phyloP scores from a whole-genome alignment of 164 flowering plant species.

The Chimonanthus salicifolius region DNA sequence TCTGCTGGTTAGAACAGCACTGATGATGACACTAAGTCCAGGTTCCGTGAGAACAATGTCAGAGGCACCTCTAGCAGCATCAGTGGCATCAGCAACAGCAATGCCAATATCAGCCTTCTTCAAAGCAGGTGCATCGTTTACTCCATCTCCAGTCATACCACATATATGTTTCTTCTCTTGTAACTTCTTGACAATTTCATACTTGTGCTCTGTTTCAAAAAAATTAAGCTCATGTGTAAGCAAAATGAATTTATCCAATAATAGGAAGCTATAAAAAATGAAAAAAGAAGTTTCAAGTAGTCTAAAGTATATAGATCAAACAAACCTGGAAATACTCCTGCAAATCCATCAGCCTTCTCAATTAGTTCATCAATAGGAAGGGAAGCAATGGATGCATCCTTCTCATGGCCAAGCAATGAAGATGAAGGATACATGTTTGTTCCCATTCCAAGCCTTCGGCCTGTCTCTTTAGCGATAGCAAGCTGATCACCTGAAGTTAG shows the following conservation, averaged over 20 bases:
- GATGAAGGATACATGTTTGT: conserved; percentile 45
- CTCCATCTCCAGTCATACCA: conserved; percentile 45
- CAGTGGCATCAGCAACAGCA: conserved; percentile 60
- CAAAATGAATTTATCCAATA: background rate
- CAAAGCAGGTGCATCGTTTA: conserved; percentile 45
- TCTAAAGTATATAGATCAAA: too few species aligned
- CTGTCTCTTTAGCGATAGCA: conserved; percentile 39
- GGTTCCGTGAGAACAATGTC: conserved; percentile 96
- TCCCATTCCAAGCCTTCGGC: conserved; percentile 43
- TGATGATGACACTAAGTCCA: conserved; percentile 88
- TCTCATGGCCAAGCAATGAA: conserved; percentile 27
- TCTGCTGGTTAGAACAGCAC: conserved; percentile 93
- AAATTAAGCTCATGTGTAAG: background rate
- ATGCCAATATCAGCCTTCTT: conserved; percentile 46
- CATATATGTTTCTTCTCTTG: conserved; percentile 38
- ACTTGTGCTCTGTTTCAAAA: conserved; percentile 28
- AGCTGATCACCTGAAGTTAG: conserved; percentile 31
- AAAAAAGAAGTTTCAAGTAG: background rate
- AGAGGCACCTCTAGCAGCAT: conserved; percentile 93
- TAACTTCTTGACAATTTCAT: conserved; percentile 34
- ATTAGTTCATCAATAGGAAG: conserved; percentile 38
- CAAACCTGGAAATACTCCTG: conserved; percentile 36
- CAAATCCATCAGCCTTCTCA: conserved; percentile 44
- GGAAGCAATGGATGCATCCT: conserved; percentile 28
- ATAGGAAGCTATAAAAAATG: background rate